Percentiles rank a stretch among this genome's conserved stretches.
Conservation (phyloP, 2,329 filamentous ascomycete species). For the Nannizzia gypsea region DNA sequence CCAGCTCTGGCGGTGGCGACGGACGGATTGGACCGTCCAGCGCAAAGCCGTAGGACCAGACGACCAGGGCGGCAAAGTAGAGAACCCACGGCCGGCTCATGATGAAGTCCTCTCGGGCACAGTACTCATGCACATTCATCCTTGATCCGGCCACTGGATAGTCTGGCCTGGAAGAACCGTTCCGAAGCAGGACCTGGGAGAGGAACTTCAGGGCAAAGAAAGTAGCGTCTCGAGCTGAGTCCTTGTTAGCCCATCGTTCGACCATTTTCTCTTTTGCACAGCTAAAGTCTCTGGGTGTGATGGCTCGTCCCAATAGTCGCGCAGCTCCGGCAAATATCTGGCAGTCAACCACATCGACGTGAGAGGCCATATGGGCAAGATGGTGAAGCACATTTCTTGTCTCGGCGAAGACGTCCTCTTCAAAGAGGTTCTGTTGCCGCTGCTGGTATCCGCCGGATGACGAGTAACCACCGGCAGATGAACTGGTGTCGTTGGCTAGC, state of each 20-base stretch:
- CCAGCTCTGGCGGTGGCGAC: slow-evolving; percentile 34
- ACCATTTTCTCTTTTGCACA: slow-evolving; percentile 74
- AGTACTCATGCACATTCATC: slow-evolving; percentile 47
- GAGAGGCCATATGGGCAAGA: slow-evolving; percentile 93
- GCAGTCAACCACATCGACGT: slow-evolving; percentile 93
- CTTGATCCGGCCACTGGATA: slow-evolving; percentile 20
- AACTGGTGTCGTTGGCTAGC: slow-evolving; percentile 45
- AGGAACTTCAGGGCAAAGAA: slow-evolving; percentile 88
- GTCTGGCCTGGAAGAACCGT: slow-evolving; percentile 15
- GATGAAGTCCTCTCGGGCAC: slow-evolving; percentile 74
- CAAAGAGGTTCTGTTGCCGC: slow-evolving; percentile 23
- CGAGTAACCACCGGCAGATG: slow-evolving; percentile 13
- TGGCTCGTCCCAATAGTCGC: slow-evolving; percentile 70
- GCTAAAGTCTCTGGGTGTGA: slow-evolving; percentile 68
- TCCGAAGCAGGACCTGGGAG: slow-evolving; percentile 64
- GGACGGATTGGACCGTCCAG: slow-evolving; percentile 62
- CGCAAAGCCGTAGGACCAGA: slow-evolving; percentile 91
- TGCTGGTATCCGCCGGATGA: slow-evolving; percentile 14
- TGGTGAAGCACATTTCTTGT: slow-evolving; percentile 83
- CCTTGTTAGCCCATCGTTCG: slow-evolving; percentile 77
- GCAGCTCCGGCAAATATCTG: slow-evolving; percentile 89
- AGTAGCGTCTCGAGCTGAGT: slow-evolving; percentile 76
- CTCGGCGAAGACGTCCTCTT: slow-evolving; percentile 67
- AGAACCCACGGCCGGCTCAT: slow-evolving; percentile 91
- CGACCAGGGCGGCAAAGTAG: slow-evolving; percentile 81